These are phyloP conservation scores for Ascodesmis nigricans DNA, from an alignment of 495 filamentous ascomycete genomes.

Conservation along the genomic window DNA sequence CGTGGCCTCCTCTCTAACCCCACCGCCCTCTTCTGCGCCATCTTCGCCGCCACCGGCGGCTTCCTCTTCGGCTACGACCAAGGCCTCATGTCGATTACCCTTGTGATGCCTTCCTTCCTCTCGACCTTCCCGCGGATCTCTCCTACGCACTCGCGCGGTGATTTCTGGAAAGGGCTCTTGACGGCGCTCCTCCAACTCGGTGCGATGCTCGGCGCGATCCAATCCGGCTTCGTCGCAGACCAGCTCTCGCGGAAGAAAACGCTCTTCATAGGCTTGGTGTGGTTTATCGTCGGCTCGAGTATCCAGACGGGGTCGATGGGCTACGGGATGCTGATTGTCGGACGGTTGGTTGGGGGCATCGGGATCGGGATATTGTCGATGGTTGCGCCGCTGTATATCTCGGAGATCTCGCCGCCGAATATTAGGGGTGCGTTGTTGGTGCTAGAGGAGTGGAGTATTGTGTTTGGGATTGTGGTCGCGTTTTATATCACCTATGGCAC, in stretches of 20 bases:
- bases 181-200: constrained; percentile 6
- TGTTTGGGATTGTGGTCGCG: constrained; percentile 33
- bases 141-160: constrained; percentile 16
- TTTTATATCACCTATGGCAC: constrained; percentile 31
- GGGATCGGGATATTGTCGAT: constrained; percentile 23
- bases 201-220: constrained; percentile 19
- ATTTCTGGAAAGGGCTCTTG: constrained; percentile 11
- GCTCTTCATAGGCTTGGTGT: constrained; percentile 16
- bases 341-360: constrained; percentile 30
- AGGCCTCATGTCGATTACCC: constrained; percentile 5
- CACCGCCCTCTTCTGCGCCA: no score
- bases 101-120: constrained; percentile 25
- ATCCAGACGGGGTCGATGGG: constrained; percentile 26
- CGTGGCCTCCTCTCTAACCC: no score
- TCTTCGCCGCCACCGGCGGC: constrained; percentile 10
- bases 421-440: constrained; percentile 32
- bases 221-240: constrained; percentile 20
- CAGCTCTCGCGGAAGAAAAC: constrained; percentile 13
- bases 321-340: constrained; percentile 26
- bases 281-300: constrained; percentile 22
- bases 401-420: constrained; percentile 33
- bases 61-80: constrained; percentile 11
- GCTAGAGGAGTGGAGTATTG: constrained; percentile 33
- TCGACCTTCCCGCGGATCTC: constrained; percentile 16
- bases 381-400: constrained; percentile 30